Evolutionary conservation across 2,329 filamentous ascomycete species (phyloP).

Genomic region (Fusarium mexicanum): DNA sequence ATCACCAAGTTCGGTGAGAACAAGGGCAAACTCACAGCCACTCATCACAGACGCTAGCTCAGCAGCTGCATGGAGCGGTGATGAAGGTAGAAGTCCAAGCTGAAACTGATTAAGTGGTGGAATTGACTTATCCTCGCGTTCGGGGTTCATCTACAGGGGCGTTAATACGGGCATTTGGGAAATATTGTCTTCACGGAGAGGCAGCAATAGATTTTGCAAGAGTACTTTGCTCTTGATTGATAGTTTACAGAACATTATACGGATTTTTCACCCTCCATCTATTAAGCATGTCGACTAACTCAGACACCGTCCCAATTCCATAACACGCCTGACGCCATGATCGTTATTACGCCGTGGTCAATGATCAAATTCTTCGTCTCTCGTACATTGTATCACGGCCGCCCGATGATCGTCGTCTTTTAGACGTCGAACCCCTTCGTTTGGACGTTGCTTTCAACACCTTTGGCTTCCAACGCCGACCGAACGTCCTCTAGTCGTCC

Average conservation of each 20-base stretch:
- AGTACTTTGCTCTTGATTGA: constrained; percentile 34
- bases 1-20: constrained; percentile 22
- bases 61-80: constrained; percentile 38
- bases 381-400: constrained; percentile 37
- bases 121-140: background rate
- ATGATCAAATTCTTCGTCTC: constrained; percentile 41
- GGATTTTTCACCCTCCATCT: constrained; percentile 33
- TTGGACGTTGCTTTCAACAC: background rate
- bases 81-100: constrained; percentile 10
- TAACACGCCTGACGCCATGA: constrained; percentile 43
- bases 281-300: constrained; percentile 28
- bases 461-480: constrained; percentile 17
- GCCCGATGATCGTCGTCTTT: background rate
- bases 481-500: constrained; percentile 58
- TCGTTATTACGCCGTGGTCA: constrained; percentile 34
- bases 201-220: constrained; percentile 40
- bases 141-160: constrained; percentile 29
- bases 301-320: constrained; percentile 21
- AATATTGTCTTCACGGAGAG: constrained; percentile 32
- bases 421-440: background rate
- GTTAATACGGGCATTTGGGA: constrained; percentile 35
- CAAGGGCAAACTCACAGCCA: constrained; percentile 40
- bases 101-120: constrained; percentile 1
- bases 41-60: constrained; percentile 44
- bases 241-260: constrained; percentile 40